phyloP scores from a whole-genome alignment of 1,284 basidiomycete species.

The Marasmius fiardii region DNA sequence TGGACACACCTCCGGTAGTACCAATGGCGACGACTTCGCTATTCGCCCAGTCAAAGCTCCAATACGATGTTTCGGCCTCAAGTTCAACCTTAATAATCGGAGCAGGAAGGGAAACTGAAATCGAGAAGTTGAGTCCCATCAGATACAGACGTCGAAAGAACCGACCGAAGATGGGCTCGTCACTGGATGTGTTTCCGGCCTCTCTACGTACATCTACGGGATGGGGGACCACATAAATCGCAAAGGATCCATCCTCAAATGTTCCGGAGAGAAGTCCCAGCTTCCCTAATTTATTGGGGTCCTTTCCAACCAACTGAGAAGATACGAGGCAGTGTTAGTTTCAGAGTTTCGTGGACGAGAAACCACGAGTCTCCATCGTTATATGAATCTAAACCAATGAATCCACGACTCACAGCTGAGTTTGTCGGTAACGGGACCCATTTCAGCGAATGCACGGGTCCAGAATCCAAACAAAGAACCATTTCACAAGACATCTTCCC shows the following conservation, averaged over 20 bases:
- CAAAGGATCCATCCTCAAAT: conserved; percentile 81
- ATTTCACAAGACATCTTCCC: conserved; percentile 66
- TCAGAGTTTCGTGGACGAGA: neutral
- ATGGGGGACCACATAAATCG: conserved; percentile 74
- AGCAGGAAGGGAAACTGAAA: conserved; percentile 53
- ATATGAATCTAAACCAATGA: no score
- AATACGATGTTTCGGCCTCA: conserved; percentile 62
- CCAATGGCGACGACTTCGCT: conserved; percentile 78
- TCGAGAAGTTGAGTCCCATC: neutral
- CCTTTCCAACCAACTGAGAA: conserved; percentile 7
- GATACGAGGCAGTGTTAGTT: neutral
- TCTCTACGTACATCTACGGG: conserved; percentile 49
- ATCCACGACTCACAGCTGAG: conserved; percentile 36
- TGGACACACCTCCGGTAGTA: conserved; percentile 68
- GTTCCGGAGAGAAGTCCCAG: conserved; percentile 80
- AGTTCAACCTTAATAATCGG: conserved; percentile 70
- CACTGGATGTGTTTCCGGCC: conserved; percentile 18
- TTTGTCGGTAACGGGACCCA: conserved; percentile 89
- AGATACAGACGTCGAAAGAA: conserved; percentile 7
- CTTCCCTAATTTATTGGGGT: conserved; percentile 42
- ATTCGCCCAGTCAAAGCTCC: conserved; percentile 84
- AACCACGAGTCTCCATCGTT: conserved; percentile 5
- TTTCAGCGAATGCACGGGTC: conserved; percentile 73
- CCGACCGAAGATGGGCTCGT: conserved; percentile 39
- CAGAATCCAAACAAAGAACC: conserved; percentile 74